These are phyloP conservation scores for Puccinia sorghi DNA, from an alignment of 1,284 basidiomycete species.

Conservation along the genomic window DNA sequence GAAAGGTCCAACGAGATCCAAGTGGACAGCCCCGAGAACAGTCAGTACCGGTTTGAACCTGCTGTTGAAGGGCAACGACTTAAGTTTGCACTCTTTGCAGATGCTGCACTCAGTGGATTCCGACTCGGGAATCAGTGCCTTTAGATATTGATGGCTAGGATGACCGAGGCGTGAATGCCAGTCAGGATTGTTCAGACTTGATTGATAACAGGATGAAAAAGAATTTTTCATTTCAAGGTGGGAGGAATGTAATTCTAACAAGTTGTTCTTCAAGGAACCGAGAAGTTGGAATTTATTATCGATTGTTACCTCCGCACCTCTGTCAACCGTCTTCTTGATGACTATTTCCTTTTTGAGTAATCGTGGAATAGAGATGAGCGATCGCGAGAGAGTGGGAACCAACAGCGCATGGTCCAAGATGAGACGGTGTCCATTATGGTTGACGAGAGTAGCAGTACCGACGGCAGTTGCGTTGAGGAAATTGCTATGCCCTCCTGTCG, in stretches of 20 bases:
- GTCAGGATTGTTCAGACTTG: background rate
- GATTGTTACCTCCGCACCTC: no score
- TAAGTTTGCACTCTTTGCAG: background rate
- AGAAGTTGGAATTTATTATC: no score
- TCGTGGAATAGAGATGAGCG: background rate
- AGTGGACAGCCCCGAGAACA: background rate
- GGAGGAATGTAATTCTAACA: background rate
- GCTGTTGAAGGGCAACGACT: background rate
- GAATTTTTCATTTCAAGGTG: background rate
- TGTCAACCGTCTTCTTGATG: no score
- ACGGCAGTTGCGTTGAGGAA: background rate
- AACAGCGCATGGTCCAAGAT: background rate
- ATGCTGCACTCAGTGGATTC: background rate
- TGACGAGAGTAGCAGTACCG: background rate
- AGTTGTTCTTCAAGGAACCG: background rate
- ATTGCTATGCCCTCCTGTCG: background rate
- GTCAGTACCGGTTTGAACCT: background rate
- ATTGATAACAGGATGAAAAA: background rate
- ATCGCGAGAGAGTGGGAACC: background rate
- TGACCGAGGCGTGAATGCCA: background rate
- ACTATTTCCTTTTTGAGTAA: background rate
- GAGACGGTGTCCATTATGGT: background rate
- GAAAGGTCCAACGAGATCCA: slow-evolving; percentile 8
- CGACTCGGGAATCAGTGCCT: background rate
- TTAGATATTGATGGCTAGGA: background rate